Base-by-base conservation (phyloP, 768 basidiomycete species). In the Boletus rex-veris region DNA sequence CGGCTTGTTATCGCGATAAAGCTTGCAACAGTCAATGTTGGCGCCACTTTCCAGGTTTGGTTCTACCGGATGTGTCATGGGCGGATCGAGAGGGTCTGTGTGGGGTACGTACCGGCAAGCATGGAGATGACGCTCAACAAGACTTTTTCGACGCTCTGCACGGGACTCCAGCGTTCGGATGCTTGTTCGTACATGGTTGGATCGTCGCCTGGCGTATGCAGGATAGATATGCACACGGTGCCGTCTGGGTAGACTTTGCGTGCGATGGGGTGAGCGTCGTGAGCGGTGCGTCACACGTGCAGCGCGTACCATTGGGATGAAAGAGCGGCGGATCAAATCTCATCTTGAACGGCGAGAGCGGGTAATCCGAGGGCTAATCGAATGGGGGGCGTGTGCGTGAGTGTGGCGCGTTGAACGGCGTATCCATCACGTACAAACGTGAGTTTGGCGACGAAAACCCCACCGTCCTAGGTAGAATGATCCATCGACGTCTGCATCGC, bases 301-400 rank as follows among this genome's bases (percentile, higher is more conserved):
- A 24, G 21, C 21, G 74, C 89, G 71, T 61, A 96, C 97, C 89
- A 70, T 99, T 99, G 16, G 97, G 97, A 73, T 99, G 97, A 73
- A 98, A 90, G 51, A 99, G 71, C 3, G 96, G 95, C 4, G 97
- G 97, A 42, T 98, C 94, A 64, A 99, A 99, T 66, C 83, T 92
- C 97, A 99, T 98, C 76, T 94, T 98, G 85, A 98, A 98, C 18
- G 97, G 97, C 48, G 92, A 96, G 64, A 99, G 75, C 31, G 97
- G 97, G 73, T 99, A 99, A 67, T 99, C 97, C 37, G 80, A 68
- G 0, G 94, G 94, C 92, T 50, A 10, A 21, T 21, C 7, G 33
- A 4, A 4, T n/a, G n/a, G n/a, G n/a, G n/a, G n/a, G 12, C 10
- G 33, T 12, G 33, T 2, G 33, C 33, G 12, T 33, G 33, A 33